Evolutionary conservation across 306 rosid species (phyloP), one percentile per base, ranked within the genome.

Genomic region (Arachis stenosperma): DNA sequence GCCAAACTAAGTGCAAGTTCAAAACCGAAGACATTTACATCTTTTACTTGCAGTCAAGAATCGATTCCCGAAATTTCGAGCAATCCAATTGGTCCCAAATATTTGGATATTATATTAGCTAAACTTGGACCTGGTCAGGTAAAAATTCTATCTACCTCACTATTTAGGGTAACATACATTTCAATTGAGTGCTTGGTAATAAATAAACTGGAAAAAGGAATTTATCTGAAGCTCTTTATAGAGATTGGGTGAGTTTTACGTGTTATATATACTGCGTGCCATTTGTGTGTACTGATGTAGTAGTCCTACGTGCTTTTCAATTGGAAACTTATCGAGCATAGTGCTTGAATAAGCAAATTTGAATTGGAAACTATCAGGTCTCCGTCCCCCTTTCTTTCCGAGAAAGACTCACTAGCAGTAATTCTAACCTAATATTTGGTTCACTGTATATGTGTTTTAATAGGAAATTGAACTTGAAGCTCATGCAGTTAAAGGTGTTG

Each of bases 381-480:
- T 11, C 8, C 12, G 13, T 8, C 1, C 3, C 37, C 37, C 3
- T 33, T 33, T 33, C 37, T 3, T 33, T 33, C 37, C 37, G 17
- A 57, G 12, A 47, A 79, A 72, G 3, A 57, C 70, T 69, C 39
- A 57, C 74, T 69, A 46, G 39, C 30, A 40, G 54, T 76, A 65
- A 55, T 52, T 60, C 12, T 15, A 61, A 11, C 54, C 53, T 14
- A 63, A 62, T 43, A 47, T 46, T 0, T 14, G 39, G 51, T n/a
- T 33, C 61, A 75, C 51, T 46, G 43, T 17, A 17, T 41, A 17
- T 22, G 29, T 75, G 17, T 43, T 71, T 74, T 57, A 55, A 60
- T 80, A 94, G 99, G 99, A 88, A 85, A 91, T 94, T 66, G 99
- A 94, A 83, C 88, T 94, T 43, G 99, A 94, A 89, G 97, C 82